phyloP scores from a whole-genome alignment of 2,329 filamentous ascomycete species.

The Hypoxylon rubiginosum region DNA sequence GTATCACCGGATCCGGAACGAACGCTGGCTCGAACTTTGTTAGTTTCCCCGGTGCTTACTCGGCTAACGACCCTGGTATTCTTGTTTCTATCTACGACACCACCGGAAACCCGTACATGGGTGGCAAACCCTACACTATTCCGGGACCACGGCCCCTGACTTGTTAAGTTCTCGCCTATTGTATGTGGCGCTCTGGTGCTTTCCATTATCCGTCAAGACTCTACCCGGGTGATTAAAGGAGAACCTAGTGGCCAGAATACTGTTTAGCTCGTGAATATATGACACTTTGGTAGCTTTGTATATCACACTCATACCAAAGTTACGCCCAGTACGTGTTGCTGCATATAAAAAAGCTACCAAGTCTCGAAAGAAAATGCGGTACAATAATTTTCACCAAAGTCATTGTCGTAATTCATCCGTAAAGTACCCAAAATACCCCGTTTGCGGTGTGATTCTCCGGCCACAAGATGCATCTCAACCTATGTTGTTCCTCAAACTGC shows the following conservation, averaged over 20 bases:
- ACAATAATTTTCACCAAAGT: no score
- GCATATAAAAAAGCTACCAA: no score
- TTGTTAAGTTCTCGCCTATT: slow-evolving; percentile 18
- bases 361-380: neutral
- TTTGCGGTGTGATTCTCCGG: no score
- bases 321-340: no score
- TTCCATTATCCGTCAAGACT: neutral
- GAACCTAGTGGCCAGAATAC: neutral
- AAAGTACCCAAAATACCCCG: no score
- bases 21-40: slow-evolving; percentile 48
- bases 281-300: no score
- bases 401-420: no score
- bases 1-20: slow-evolving; percentile 51
- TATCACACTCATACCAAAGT: no score
- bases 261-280: neutral
- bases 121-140: slow-evolving; percentile 52
- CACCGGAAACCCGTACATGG: slow-evolving; percentile 50
- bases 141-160: slow-evolving; percentile 50
- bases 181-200: neutral
- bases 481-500: neutral
- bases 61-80: slow-evolving; percentile 53
- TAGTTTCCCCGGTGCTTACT: slow-evolving; percentile 55
- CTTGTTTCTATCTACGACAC: slow-evolving; percentile 53
- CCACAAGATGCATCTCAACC: no score
- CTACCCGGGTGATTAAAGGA: no score